Base-by-base conservation (phyloP, 2,329 filamentous ascomycete genomes). In the Beauveria brongniartii region DNA sequence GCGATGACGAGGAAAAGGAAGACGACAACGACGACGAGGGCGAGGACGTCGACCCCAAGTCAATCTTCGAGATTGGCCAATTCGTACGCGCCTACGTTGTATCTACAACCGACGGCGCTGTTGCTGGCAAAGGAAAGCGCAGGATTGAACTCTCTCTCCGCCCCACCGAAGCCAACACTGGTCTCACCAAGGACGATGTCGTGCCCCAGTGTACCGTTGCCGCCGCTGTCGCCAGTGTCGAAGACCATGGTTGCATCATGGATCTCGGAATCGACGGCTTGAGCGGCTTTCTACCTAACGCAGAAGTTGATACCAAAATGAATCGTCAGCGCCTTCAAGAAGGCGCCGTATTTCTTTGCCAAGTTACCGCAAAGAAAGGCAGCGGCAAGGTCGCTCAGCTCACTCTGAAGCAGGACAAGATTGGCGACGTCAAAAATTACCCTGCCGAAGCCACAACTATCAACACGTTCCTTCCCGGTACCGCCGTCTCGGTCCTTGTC, bases 231-330 rank as follows among this genome's bases (percentile, higher is more conserved):
- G 76, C 83, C 55, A 99, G 93, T 73, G 88, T 95, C n/a, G 93
- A 99, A 74, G 95, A 99, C 68, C 92, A 96, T 69, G 94, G 94
- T 64, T 82, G 94, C 62, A 84, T 97, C 61, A 96, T 99, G 91
- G 91, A 97, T 67, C 76, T 97, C 43, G 91, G 91, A 20, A 78
- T 97, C 7, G 80, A 86, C 41, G 81, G 84, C 43, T 72, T 92
- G 57, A 87, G 86, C 64, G 94, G 90, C 3, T 99, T 99, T 75
- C 80, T 99, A 69, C 84, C 91, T 5, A 89, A 88, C 63, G 91
- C 89, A 69, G 92, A 97, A 70, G 77, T 97, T 20, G 89, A 90
- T 55, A 71, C 82, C 34, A 80, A 78, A 50, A 78, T 89, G 20
- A 77, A 87, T 5, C 81, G 90, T 64, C 81, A 86, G 18, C 82